These are phyloP conservation scores for Calocera viscosa DNA, from an alignment of 768 basidiomycete species.

Conservation along the genomic window DNA sequence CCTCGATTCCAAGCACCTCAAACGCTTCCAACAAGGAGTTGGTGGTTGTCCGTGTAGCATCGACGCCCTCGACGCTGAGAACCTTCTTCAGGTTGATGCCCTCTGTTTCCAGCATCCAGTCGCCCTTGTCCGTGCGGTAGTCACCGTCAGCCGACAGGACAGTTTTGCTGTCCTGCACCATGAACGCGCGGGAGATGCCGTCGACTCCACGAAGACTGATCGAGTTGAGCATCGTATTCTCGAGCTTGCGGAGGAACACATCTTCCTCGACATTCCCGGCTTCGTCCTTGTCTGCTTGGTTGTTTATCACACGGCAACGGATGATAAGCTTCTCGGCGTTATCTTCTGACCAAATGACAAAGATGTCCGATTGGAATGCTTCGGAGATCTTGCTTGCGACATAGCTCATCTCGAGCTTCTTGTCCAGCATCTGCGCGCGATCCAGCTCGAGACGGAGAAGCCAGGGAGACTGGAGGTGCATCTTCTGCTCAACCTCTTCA, in stretches of 20 bases:
- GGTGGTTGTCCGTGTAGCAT: conserved; percentile 84
- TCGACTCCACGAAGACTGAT: conserved; percentile 90
- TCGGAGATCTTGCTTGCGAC: conserved; percentile 88
- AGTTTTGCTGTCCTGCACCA: conserved; percentile 75
- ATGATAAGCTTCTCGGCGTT: conserved; percentile 95
- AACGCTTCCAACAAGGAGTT: conserved; percentile 95
- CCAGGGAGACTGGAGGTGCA: conserved; percentile 92
- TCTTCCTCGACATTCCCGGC: conserved; percentile 80
- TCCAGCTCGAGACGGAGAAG: conserved; percentile 92
- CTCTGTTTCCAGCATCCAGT: conserved; percentile 97
- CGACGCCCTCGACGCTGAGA: conserved; percentile 90
- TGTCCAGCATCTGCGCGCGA: conserved; percentile 94
- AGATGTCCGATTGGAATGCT: conserved; percentile 89
- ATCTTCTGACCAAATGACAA: conserved; percentile 98
- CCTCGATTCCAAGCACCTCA: conserved; percentile 91
- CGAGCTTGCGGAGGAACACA: conserved; percentile 87
- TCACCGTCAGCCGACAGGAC: conserved; percentile 50
- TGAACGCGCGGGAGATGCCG: conserved; percentile 83
- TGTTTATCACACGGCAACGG: conserved; percentile 78
- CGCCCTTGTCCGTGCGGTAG: conserved; percentile 47
- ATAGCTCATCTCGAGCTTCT: conserved; percentile 87
- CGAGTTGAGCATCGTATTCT: conserved; percentile 91
- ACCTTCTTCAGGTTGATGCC: conserved; percentile 93
- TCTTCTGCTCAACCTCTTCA: conserved; percentile 81
- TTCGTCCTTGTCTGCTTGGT: conserved; percentile 74